Evolutionary conservation across 805 yeast species (phyloP).

Genomic region (Cyberlindnera veronae): DNA sequence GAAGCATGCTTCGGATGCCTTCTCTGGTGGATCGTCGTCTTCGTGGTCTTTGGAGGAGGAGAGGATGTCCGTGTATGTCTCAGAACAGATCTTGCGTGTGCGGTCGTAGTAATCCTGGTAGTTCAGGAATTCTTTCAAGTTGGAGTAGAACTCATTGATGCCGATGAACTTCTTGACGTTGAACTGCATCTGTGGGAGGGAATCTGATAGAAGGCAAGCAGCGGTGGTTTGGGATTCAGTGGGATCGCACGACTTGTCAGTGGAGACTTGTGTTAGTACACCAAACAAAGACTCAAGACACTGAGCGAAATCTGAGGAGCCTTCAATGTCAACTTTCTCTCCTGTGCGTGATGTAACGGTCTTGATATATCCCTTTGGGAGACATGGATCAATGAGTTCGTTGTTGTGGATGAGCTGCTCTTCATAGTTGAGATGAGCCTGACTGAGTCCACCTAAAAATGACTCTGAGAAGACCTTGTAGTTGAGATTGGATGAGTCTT

Average conservation of each 20-base stretch:
- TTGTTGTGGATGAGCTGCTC: slow-evolving; percentile 29
- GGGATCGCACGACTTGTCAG: slow-evolving; percentile 24
- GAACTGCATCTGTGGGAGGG: slow-evolving; percentile 55
- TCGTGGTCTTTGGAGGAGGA: slow-evolving; percentile 7
- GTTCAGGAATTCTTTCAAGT: slow-evolving; percentile 44
- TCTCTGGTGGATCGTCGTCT: slow-evolving; percentile 37
- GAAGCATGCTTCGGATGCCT: slow-evolving; percentile 54
- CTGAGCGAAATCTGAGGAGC: slow-evolving; percentile 47
- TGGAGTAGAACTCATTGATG: slow-evolving; percentile 67
- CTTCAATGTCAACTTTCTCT: slow-evolving; percentile 34
- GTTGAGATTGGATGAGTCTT: slow-evolving; percentile 25
- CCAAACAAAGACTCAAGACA: slow-evolving; percentile 49
- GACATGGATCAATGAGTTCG: slow-evolving; percentile 48
- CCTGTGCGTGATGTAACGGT: slow-evolving; percentile 14
- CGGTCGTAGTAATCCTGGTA: slow-evolving; percentile 37
- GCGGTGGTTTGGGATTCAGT: slow-evolving; percentile 24
- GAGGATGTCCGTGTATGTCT: slow-evolving; percentile 16
- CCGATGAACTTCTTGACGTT: slow-evolving; percentile 56
- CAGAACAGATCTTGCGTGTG: slow-evolving; percentile 46
- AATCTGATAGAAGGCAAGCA: slow-evolving; percentile 49
- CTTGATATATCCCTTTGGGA: slow-evolving; percentile 43
- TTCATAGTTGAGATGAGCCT: slow-evolving; percentile 48
- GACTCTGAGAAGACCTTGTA: slow-evolving; percentile 51
- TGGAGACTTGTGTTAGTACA: slow-evolving; percentile 31
- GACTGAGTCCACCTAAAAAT: slow-evolving; percentile 59